Base-by-base conservation (phyloP, 352 stramenopile species). In the Aphanomyces invadans region DNA sequence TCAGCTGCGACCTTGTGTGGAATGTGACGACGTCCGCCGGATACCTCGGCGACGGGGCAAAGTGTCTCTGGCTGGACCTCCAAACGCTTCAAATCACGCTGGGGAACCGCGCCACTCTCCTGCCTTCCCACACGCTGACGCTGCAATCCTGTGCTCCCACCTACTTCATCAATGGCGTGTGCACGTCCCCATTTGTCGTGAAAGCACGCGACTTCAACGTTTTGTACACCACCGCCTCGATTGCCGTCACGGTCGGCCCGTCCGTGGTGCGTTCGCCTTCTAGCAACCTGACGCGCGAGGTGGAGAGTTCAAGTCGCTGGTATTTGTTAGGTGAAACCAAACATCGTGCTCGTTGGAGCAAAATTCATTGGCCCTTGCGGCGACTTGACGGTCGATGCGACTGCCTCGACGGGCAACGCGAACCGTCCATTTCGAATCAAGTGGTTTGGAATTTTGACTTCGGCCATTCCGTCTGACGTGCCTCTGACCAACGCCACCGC, bases 291-390 rank as follows among this genome's bases (percentile, higher is more conserved):
- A n/a, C n/a, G n/a, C n/a, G n/a, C n/a, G n/a, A n/a, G n/a, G n/a
- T n/a, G n/a, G n/a, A n/a, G n/a, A n/a, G n/a, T n/a, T n/a, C n/a
- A n/a, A n/a, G 28, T 28, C 46, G 11, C 19, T 54, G 46, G 9
- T 23, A 48, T 54, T 54, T 54, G 46, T 54, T 57, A 57, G 49
- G 49, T 57, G 5, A 39, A 21, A 21, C 81, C 81, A 0, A 79
- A 51, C 17, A 67, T 77, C 11, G 71, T 89, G 1, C 23, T 92
- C 9, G 77, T 73, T 25, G 62, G 68, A 9, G 81, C 83, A 0
- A 79, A 89, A 5, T 73, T 80, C n/a, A 74, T 78, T 17, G 77
- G 81, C 2, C 83, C 77, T 17, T 92, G 83, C 53, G 83, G 83
- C 0, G n/a, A 36, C 1, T 88, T 81, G 76, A 62, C 51, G 0